These are phyloP conservation scores for Boletus hoseneyae DNA, from an alignment of 1,284 basidiomycete genomes.

Conservation along the genomic window DNA sequence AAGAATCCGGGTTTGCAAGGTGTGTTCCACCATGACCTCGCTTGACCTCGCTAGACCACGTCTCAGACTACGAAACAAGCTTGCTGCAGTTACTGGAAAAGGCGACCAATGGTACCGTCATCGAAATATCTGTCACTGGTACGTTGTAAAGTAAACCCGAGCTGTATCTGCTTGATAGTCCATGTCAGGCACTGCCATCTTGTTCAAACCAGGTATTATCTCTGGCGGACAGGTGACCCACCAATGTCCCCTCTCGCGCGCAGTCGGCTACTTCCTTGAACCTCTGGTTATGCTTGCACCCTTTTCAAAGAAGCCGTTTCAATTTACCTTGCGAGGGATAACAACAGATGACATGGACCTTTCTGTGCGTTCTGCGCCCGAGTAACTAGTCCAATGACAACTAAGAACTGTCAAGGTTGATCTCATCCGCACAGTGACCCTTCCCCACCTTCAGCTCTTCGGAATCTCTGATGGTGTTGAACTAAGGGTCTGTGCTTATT, in stretches of 20 bases:
- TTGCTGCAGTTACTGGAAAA: slow-evolving; percentile 89
- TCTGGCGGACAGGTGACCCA: slow-evolving; percentile 81
- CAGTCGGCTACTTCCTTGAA: slow-evolving; percentile 94
- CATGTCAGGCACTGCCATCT: slow-evolving; percentile 75
- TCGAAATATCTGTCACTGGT: slow-evolving; percentile 98
- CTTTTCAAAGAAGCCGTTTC: slow-evolving; percentile 87
- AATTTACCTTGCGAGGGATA: slow-evolving; percentile 82
- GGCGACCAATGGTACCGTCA: slow-evolving; percentile 90
- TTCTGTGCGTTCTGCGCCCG: slow-evolving; percentile 53
- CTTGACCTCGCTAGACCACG: slow-evolving; percentile 4
- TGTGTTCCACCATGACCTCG: slow-evolving; percentile 30
- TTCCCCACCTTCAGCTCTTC: slow-evolving; percentile 90
- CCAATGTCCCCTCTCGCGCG: slow-evolving; percentile 83
- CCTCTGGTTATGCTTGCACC: slow-evolving; percentile 88
- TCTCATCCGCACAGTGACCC: slow-evolving; percentile 85
- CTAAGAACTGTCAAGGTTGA: slow-evolving; percentile 56
- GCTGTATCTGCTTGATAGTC: slow-evolving; percentile 4
- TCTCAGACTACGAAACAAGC: slow-evolving; percentile 88
- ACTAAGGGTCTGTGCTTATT: slow-evolving; percentile 55
- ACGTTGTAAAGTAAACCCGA: slow-evolving; percentile 18
- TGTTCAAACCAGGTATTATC: slow-evolving; percentile 91
- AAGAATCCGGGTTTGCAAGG: slow-evolving; percentile 92
- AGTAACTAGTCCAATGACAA: neutral
- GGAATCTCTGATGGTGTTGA: slow-evolving; percentile 86
- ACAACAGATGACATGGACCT: slow-evolving; percentile 89